Base-by-base conservation (phyloP, 257 asterid species). In the Prunella vulgaris region DNA sequence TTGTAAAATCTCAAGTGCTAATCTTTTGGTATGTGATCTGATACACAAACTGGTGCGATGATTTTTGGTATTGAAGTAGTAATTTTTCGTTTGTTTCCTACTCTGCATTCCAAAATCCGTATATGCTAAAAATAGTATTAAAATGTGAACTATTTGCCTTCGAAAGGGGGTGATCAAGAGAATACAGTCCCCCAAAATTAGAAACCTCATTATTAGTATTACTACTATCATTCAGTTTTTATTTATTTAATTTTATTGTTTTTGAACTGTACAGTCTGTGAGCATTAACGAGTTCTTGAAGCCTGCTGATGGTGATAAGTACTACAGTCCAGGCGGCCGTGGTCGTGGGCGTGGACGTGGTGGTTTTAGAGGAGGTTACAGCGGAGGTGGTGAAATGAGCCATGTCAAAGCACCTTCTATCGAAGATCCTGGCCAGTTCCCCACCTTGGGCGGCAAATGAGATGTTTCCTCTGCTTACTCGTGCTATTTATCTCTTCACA, bases 271-370 rank as follows among this genome's bases (percentile, higher is more conserved):
- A 18, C 73, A 93, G 98, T 84, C 92, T 40, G 88, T 93, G 74
- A 90, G 93, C 87, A 93, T 93, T 74, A 90, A 85, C 14, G 97
- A 90, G 75, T 93, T 93, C 78, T 69, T 93, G 86, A 93, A 88
- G 85, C 93, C 98, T n/a, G 88, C 87, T 52, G 93, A 93, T 40
- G 98, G 97, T 0, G 92, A 85, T 80, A 81, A 75, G 78, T 78
- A 33, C 76, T 72, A 71, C 67, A 33, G 46, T 44, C 62, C 76
- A 37, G 83, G 93, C 58, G 93, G 96, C 4, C 88, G 89, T 3
- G 95, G 97, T 0, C 86, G 95, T 0, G 96, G 95, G 0, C 90
- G 84, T 51, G 86, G 86, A 33, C 74, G 95, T 0, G 90, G 85
- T 54, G 86, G 85, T 32, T 64, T 72, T 0, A 71, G 87, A 56